A percentile compares a stretch with the other conserved stretches of the same genome.
phyloP scores from a whole-genome alignment of 1,284 basidiomycete genomes.

The Cryptococcus sp. region DNA sequence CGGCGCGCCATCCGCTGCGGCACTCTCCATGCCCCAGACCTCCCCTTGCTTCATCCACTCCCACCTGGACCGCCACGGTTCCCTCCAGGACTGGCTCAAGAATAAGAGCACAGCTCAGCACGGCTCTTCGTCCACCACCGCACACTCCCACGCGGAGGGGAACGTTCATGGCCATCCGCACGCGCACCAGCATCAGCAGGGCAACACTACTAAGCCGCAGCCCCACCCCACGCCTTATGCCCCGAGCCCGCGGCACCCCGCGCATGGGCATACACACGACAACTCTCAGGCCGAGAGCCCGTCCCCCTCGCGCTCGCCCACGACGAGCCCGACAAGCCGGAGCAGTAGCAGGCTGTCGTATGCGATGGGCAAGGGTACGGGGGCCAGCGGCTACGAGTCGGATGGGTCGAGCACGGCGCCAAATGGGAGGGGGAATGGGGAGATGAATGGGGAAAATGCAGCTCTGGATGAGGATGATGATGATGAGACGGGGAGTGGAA shows the following conservation, averaged over 20 bases:
- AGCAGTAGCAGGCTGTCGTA: slow-evolving; percentile 2
- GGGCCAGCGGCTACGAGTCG: slow-evolving; percentile 34
- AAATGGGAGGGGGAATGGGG: background rate
- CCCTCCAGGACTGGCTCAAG: slow-evolving; percentile 45
- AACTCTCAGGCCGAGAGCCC: slow-evolving; percentile 2
- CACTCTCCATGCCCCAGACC: slow-evolving; percentile 7
- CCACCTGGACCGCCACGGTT: slow-evolving; percentile 48
- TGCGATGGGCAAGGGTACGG: slow-evolving; percentile 11
- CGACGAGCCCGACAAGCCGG: slow-evolving; percentile 7
- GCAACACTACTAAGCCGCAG: slow-evolving; percentile 14
- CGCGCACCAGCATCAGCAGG: slow-evolving; percentile 1
- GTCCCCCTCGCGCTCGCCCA: slow-evolving; percentile 3
- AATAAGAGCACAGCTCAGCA: slow-evolving; percentile 8
- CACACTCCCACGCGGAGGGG: background rate
- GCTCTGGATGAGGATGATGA: slow-evolving; percentile 32
- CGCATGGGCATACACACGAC: too few relatives aligned
- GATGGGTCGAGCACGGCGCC: slow-evolving; percentile 23
- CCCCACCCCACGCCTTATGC: slow-evolving; percentile 1
- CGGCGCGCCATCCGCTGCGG: background rate
- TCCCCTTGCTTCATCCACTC: slow-evolving; percentile 52
- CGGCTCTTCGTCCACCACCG: background rate
- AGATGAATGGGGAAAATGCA: slow-evolving; percentile 12
- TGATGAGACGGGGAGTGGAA: slow-evolving; percentile 60
- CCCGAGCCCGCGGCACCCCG: too few relatives aligned
- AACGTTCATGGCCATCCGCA: background rate